A percentile compares a stretch with the other conserved stretches of the same genome.
phyloP scores from a whole-genome alignment of 164 flowering plant species.

The Chimonanthus salicifolius region DNA sequence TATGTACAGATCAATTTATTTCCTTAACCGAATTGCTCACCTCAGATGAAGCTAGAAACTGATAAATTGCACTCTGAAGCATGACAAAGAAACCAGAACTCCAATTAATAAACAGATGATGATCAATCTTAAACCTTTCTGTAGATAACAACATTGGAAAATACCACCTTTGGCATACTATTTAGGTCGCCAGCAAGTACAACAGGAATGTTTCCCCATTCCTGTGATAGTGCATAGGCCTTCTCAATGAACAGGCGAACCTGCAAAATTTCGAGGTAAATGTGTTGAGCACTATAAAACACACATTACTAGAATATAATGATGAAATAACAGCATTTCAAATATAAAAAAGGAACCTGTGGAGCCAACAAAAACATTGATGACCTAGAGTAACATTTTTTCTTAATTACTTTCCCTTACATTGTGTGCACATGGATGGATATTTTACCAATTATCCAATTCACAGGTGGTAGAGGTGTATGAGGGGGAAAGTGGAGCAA shows the following conservation, averaged over 20 bases:
- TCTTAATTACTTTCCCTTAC: neutral
- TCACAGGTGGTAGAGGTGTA: no score
- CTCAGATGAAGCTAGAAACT: constrained; percentile 70
- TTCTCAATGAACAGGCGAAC: constrained; percentile 60
- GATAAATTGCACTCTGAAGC: constrained; percentile 75
- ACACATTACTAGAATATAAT: neutral
- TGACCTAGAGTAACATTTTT: neutral
- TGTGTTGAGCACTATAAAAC: neutral
- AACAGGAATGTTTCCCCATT: constrained; percentile 74
- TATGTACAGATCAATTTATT: neutral
- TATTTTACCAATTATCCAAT: neutral
- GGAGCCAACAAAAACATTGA: neutral
- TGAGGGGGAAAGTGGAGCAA: no score
- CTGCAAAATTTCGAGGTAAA: constrained; percentile 19
- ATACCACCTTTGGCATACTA: constrained; percentile 64
- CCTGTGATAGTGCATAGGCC: constrained; percentile 54
- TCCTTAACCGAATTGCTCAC: constrained; percentile 30
- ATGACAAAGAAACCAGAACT: constrained; percentile 12
- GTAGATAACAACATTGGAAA: constrained; percentile 5
- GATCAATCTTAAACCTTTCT: constrained; percentile 2
- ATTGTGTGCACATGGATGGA: neutral
- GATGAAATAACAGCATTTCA: neutral
- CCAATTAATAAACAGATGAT: constrained; percentile 5
- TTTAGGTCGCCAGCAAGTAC: constrained; percentile 77
- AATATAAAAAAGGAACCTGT: neutral